These are phyloP conservation scores for Russula brevipes DNA, from an alignment of 768 basidiomycete species.

Conservation along the genomic window DNA sequence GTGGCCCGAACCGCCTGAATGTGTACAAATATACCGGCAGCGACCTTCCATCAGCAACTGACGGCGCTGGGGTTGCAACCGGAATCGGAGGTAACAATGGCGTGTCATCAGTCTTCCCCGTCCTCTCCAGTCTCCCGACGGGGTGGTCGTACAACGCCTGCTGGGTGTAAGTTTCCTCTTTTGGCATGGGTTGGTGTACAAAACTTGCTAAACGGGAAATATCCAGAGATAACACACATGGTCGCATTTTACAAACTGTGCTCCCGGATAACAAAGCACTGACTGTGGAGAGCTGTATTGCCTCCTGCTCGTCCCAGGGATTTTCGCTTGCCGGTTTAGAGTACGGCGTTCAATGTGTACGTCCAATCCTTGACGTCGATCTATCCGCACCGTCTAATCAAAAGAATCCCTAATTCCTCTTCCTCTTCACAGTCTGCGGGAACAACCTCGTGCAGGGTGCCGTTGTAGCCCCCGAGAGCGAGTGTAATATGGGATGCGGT, in stretches of 20 bases:
- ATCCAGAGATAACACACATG: constrained; percentile 51
- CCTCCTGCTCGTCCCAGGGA: constrained; percentile 47
- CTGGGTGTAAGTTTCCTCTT: constrained; percentile 43
- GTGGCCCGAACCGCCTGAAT: constrained; percentile 63
- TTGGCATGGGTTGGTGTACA: background rate
- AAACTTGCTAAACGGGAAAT: background rate
- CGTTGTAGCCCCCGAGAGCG: constrained; percentile 40
- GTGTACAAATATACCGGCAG: constrained; percentile 68
- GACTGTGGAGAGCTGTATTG: constrained; percentile 63
- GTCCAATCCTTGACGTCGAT: constrained; percentile 26
- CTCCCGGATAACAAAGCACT: constrained; percentile 35
- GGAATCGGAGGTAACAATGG: background rate
- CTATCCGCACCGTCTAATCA: too few relatives aligned
- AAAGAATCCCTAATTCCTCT: background rate
- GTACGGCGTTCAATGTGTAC: constrained; percentile 50
- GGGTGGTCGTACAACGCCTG: constrained; percentile 31
- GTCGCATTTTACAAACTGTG: constrained; percentile 52
- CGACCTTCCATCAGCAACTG: constrained; percentile 33
- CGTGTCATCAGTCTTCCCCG: constrained; percentile 20
- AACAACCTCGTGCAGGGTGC: constrained; percentile 60
- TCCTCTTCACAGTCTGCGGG: constrained; percentile 54
- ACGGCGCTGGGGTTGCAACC: background rate
- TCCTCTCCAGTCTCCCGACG: constrained; percentile 5
- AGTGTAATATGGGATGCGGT: constrained; percentile 70
- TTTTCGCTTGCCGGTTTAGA: constrained; percentile 69